Base-by-base conservation (phyloP, 495 filamentous ascomycete species). In the Aspergillus sclerotioniger region DNA sequence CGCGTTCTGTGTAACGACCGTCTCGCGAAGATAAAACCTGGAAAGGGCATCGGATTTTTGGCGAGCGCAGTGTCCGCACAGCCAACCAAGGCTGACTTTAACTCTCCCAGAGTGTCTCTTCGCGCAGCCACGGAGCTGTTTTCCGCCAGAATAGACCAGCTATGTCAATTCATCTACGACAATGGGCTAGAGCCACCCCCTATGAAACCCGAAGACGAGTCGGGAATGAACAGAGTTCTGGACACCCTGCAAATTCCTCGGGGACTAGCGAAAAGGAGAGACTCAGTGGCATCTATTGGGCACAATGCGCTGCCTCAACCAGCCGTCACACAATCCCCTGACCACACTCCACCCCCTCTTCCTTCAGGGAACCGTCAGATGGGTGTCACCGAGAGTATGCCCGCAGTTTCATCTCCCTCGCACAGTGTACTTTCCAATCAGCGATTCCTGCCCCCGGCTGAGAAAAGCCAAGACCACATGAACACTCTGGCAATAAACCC, bases 81-180 rank as follows among this genome's bases (percentile, higher is more conserved):
- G 29, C 28, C 16, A 33, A 50, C 6, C 49, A 33, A 13, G 4
- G 35, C 60, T 58, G 48, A 58, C 32, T 12, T 25, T n/a, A 37
- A 43, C 37, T 15, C 29, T 51, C 6, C 12, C 48, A 80, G 77
- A 57, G 72, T 80, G n/a, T 80, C 77, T 17, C 67, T 80, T 28
- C 74, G 77, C 54, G 75, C 71, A 45, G 71, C 77, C 6, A 77
- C 76, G n/a, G 77, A 79, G 61, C 61, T 80, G 0, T 78, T 80
- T 51, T 79, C 76, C 13, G 69, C 71, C 0, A 58, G 77, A 55
- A 76, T 80, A 52, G 74, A 79, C 50, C 77, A 80, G 53, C 62
- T 80, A 32, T 68, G 65, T 58, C 75, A 77, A 48, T 79, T 78
- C 43, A 80, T 80, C 8, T 60, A 76, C 43, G 75, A 78, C 13